Evolutionary conservation across 192 early-diverging fungal species (phyloP).

Genomic region (Backusella australiensis): DNA sequence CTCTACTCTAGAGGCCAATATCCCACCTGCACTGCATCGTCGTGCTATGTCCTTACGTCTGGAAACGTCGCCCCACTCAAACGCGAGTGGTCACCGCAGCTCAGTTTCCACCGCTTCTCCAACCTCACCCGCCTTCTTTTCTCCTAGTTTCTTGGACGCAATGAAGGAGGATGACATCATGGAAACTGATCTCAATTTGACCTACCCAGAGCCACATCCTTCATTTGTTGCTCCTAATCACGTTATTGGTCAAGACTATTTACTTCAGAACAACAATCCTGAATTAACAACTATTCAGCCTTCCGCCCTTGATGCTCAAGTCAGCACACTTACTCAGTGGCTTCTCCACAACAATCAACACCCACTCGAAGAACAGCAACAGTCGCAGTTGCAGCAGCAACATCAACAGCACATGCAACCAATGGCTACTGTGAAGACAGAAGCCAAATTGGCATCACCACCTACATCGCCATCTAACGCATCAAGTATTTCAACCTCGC

Average conservation of each 20-base stretch:
- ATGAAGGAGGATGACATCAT: conserved; percentile 43
- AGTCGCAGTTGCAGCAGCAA: background rate
- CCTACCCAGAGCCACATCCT: background rate
- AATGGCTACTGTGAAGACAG: background rate
- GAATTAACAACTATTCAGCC: background rate
- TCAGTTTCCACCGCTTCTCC: conserved; percentile 26
- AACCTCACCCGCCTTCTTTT: conserved; percentile 67
- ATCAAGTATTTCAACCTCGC: background rate
- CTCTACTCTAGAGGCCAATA: background rate
- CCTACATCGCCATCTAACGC: conserved; percentile 6
- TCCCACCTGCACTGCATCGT: conserved; percentile 1
- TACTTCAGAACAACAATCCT: conserved; percentile 3
- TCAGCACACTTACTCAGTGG: background rate
- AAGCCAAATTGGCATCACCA: background rate
- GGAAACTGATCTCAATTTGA: background rate
- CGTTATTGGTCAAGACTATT: background rate
- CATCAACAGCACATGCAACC: background rate
- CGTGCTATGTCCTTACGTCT: conserved; percentile 15
- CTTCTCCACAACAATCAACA: background rate
- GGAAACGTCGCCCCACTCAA: background rate
- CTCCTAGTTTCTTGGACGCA: conserved; percentile 67
- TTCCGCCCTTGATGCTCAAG: background rate
- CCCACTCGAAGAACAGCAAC: background rate
- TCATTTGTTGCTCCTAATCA: background rate
- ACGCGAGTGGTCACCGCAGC: background rate